These are phyloP conservation scores for Cytospora mali DNA, from an alignment of 2,329 filamentous ascomycete genomes.

Conservation along the genomic window DNA sequence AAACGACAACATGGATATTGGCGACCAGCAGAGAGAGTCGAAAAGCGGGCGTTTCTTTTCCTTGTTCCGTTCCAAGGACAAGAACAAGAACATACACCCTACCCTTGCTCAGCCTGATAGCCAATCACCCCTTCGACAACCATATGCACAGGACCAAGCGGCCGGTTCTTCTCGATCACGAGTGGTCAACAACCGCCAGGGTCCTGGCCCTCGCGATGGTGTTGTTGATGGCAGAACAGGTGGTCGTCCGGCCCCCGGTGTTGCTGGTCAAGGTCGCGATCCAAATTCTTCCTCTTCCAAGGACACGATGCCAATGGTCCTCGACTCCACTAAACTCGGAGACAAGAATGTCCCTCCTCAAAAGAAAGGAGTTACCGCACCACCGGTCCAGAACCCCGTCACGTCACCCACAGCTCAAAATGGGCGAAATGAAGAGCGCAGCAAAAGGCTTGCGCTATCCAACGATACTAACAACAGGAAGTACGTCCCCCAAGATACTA, in stretches of 20 bases:
- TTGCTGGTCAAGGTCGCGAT: neutral
- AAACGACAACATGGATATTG: neutral
- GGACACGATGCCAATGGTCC: neutral
- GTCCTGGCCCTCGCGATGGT: neutral
- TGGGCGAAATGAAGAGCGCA: neutral
- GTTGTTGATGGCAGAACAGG: neutral
- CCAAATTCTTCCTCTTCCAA: slow-evolving; percentile 5
- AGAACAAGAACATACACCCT: neutral
- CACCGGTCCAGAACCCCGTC: neutral
- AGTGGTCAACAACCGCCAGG: slow-evolving; percentile 7
- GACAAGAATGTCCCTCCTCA: slow-evolving; percentile 3
- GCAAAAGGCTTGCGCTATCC: neutral
- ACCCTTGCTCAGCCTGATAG: neutral
- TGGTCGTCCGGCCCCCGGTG: slow-evolving; percentile 4
- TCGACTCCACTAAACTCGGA: slow-evolving; percentile 2
- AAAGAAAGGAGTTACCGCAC: neutral
- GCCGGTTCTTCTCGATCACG: slow-evolving; percentile 12
- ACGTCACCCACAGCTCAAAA: neutral
- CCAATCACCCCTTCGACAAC: neutral
- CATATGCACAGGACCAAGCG: slow-evolving; percentile 6
- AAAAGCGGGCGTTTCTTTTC: slow-evolving; percentile 11
- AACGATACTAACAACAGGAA: neutral
- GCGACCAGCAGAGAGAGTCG: slow-evolving; percentile 6
- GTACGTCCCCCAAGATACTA: neutral
- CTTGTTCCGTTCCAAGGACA: slow-evolving; percentile 10